Conservation (phyloP, 1,139 yeast genomes). For the Geotrichum citri-aurantii region DNA sequence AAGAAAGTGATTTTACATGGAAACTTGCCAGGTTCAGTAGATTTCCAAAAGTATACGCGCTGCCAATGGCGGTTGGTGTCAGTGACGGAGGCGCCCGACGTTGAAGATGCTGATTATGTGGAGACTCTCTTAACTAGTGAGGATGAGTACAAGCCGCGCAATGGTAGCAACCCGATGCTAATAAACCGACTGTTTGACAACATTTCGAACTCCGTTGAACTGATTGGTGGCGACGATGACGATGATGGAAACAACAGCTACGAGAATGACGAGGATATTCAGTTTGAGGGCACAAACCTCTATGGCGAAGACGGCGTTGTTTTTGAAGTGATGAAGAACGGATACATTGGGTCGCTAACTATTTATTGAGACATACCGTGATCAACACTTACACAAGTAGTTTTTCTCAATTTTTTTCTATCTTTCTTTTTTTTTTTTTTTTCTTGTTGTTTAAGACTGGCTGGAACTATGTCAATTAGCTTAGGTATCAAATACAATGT, state of each 20-base stretch:
- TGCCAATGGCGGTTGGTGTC: constrained; percentile 30
- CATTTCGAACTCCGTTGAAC: constrained; percentile 30
- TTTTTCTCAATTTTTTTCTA: no score
- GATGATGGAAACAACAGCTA: background rate
- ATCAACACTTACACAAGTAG: background rate
- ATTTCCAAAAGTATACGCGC: constrained; percentile 30
- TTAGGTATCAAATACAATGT: no score
- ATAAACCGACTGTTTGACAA: constrained; percentile 28
- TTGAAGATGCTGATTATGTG: background rate
- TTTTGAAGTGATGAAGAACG: constrained; percentile 29
- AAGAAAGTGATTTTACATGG: constrained; percentile 33
- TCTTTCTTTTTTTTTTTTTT: background rate
- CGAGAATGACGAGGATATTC: background rate
- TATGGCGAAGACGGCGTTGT: constrained; percentile 29
- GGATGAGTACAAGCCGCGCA: constrained; percentile 14
- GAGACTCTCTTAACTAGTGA: constrained; percentile 22
- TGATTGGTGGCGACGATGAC: constrained; percentile 26
- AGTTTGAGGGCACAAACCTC: constrained; percentile 22
- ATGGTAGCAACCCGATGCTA: constrained; percentile 24
- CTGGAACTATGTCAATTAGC: no score
- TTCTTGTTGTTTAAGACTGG: no score
- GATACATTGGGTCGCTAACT: constrained; percentile 10
- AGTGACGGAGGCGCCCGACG: background rate
- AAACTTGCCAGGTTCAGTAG: constrained; percentile 32
- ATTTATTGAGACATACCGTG: background rate